Conservation (phyloP, 1,284 basidiomycete genomes). For the Fomitopsis schrenkii region DNA sequence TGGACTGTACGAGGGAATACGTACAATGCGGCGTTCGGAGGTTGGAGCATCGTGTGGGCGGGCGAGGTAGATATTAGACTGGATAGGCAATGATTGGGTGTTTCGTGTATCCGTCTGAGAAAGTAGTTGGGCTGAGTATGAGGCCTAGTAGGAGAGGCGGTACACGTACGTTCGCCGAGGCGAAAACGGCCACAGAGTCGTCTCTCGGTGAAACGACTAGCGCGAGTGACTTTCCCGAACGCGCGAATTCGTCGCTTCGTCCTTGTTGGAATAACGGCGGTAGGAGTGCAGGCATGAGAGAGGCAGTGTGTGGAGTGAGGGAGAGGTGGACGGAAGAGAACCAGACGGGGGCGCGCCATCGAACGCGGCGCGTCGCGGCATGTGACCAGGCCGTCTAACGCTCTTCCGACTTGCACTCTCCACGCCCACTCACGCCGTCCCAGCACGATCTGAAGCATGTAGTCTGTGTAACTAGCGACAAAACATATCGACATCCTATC, state of each 20-base stretch:
- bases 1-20: slow-evolving; percentile 6
- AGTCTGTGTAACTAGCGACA: too few species aligned
- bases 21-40: slow-evolving; percentile 29
- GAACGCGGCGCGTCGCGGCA: too few species aligned
- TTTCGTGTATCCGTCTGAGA: slow-evolving; percentile 17
- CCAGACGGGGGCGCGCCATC: too few species aligned
- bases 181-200: slow-evolving; percentile 22
- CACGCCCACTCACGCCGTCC: too few species aligned
- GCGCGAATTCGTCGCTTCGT: slow-evolving; percentile 16
- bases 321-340: background rate
- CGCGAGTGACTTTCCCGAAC: slow-evolving; percentile 20
- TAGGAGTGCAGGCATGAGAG: slow-evolving; percentile 8
- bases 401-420: too few species aligned
- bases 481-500: too few species aligned
- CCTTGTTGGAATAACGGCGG: slow-evolving; percentile 24
- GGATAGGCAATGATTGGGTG: slow-evolving; percentile 3
- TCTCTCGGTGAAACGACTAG: slow-evolving; percentile 24
- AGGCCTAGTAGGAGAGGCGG: background rate
- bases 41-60: slow-evolving; percentile 21
- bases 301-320: background rate
- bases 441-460: too few species aligned
- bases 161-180: slow-evolving; percentile 17
- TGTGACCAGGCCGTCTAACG: too few species aligned
- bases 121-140: background rate
- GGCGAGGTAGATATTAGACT: slow-evolving; percentile 23